A percentile compares a stretch with the other conserved stretches of the same genome.
Conservation (phyloP, 768 basidiomycete species). For the Trametopsis cervina region DNA sequence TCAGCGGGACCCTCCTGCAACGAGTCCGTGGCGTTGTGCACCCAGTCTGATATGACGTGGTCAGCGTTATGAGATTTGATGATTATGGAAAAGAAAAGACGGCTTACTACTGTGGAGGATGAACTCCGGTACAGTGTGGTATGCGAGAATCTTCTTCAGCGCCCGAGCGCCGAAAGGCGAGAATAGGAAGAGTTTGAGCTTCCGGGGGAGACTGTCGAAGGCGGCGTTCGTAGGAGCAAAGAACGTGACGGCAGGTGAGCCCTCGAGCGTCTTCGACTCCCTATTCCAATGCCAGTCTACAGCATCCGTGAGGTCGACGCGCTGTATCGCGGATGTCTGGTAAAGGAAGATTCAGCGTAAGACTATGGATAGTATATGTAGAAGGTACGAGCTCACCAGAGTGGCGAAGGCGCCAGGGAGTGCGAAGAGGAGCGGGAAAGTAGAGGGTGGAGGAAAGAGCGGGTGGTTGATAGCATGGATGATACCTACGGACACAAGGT, state of each 20-base stretch:
- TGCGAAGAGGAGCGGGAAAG: constrained; percentile 42
- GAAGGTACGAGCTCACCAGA: constrained; percentile 35
- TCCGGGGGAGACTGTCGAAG: constrained; percentile 41
- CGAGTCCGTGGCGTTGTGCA: constrained; percentile 25
- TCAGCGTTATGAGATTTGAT: not conserved
- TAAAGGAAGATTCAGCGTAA: not conserved
- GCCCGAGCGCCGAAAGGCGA: constrained; percentile 48
- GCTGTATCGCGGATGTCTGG: constrained; percentile 55
- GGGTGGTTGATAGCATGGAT: constrained; percentile 51
- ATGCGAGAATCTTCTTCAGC: constrained; percentile 48
- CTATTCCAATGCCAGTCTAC: constrained; percentile 38
- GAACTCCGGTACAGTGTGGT: constrained; percentile 45
- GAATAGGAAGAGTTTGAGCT: constrained; percentile 48
- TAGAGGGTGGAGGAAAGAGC: constrained; percentile 46
- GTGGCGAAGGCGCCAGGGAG: constrained; percentile 39
- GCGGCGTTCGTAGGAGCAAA: constrained; percentile 50
- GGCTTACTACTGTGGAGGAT: constrained; percentile 44
- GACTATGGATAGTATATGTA: too few relatives aligned
- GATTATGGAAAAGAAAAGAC: not conserved
- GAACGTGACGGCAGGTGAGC: constrained; percentile 40
- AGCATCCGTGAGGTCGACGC: constrained; percentile 35
- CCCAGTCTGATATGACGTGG: constrained; percentile 18
- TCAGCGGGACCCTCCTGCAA: not conserved
- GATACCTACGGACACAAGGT: constrained; percentile 26
- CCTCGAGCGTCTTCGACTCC: constrained; percentile 26